Evolutionary conservation across 352 stramenopile species (phyloP).

Genomic region (Ophiocytium majus): DNA sequence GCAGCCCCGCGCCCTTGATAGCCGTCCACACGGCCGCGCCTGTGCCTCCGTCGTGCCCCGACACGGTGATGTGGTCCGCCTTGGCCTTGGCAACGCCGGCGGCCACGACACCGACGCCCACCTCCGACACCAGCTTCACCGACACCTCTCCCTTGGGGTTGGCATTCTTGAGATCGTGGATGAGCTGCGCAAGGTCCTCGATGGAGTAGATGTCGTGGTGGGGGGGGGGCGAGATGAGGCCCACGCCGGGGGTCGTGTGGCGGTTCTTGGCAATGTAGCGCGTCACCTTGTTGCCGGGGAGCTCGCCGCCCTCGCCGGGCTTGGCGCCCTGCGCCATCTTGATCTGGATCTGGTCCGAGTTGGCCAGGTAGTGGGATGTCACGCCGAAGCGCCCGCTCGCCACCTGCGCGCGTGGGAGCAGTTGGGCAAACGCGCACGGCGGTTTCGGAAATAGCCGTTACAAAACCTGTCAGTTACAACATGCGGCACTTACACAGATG

Average conservation of each 20-base stretch:
- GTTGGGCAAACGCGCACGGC: no score
- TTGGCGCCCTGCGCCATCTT: constrained; percentile 97
- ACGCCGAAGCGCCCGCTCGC: constrained; percentile 91
- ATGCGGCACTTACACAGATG: no score
- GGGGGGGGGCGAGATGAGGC: constrained; percentile 89
- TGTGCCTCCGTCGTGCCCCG: constrained; percentile 88
- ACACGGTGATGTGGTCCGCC: constrained; percentile 91
- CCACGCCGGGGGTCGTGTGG: constrained; percentile 91
- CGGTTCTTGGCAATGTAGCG: constrained; percentile 91
- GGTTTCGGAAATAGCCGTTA: no score
- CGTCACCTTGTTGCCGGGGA: constrained; percentile 88
- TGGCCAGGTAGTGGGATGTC: constrained; percentile 92
- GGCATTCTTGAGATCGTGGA: constrained; percentile 95
- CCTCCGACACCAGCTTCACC: constrained; percentile 92
- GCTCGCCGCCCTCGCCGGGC: constrained; percentile 89
- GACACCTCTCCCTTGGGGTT: constrained; percentile 86
- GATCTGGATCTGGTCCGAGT: constrained; percentile 95
- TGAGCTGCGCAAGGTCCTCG: constrained; percentile 90
- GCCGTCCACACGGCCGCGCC: constrained; percentile 72
- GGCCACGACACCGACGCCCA: constrained; percentile 90
- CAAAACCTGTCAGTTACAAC: no score
- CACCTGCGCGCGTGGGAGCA: constrained; percentile 58
- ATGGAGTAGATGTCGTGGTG: constrained; percentile 98
- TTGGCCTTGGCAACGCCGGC: constrained; percentile 82
- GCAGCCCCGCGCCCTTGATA: constrained; percentile 67